phyloP scores from a whole-genome alignment of 78 protist species.

The Dictyostelium brefeldianum region DNA sequence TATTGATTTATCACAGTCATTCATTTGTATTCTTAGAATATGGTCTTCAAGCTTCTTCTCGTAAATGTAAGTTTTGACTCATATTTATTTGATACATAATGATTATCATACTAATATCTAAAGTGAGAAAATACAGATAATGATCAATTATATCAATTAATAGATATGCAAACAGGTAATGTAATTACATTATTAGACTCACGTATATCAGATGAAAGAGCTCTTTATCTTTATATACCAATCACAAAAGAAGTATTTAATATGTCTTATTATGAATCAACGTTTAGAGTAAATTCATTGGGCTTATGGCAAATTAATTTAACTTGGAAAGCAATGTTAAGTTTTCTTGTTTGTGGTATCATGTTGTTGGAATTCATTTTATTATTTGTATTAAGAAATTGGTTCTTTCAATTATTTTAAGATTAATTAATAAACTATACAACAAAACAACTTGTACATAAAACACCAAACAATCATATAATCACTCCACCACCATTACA shows the following conservation, averaged over 20 bases:
- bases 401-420: slow-evolving; percentile 38
- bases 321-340: slow-evolving; percentile 66
- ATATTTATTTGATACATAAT: background rate
- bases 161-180: slow-evolving; percentile 49
- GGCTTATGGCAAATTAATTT: slow-evolving; percentile 59
- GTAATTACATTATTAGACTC: slow-evolving; percentile 56
- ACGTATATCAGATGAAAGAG: slow-evolving; percentile 65
- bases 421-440: background rate
- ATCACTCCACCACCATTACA: no score
- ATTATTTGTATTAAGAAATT: slow-evolving; percentile 34
- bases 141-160: slow-evolving; percentile 53
- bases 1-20: slow-evolving; percentile 58
- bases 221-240: slow-evolving; percentile 69
- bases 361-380: slow-evolving; percentile 46
- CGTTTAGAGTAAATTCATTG: slow-evolving; percentile 65
- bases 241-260: slow-evolving; percentile 62
- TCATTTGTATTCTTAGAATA: slow-evolving; percentile 62
- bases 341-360: slow-evolving; percentile 52
- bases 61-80: slow-evolving; percentile 27
- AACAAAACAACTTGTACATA: background rate
- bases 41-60: slow-evolving; percentile 70
- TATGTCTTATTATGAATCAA: slow-evolving; percentile 73
- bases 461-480: no score
- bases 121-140: no score
- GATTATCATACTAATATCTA: no score